Evolutionary conservation across 768 basidiomycete species (phyloP).

Genomic region (Hygrophorus pudorinus): DNA sequence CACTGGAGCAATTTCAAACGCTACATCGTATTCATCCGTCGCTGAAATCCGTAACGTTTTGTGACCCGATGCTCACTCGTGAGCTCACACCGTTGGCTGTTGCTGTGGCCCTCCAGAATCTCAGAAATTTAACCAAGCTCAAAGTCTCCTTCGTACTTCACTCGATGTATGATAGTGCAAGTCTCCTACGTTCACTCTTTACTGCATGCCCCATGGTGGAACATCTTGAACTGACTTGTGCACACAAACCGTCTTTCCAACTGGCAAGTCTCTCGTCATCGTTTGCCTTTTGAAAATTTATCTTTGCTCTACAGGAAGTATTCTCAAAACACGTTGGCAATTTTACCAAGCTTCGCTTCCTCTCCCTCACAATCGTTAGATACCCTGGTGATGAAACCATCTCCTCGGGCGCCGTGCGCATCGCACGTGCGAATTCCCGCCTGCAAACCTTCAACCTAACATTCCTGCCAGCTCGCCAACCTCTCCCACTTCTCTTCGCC

Average conservation of each 20-base stretch:
- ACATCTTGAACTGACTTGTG: conserved; percentile 56
- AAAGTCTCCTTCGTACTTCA: conserved; percentile 61
- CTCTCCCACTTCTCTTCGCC: conserved; percentile 38
- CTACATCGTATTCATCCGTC: conserved; percentile 39
- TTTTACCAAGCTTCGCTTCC: conserved; percentile 52
- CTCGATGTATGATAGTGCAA: conserved; percentile 65
- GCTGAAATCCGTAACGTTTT: conserved; percentile 49
- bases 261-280: conserved; percentile 33
- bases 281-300: background rate
- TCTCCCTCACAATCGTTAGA: conserved; percentile 56
- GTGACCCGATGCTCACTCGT: conserved; percentile 57
- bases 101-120: conserved; percentile 45
- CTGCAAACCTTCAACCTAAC: conserved; percentile 54
- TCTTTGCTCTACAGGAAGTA: conserved; percentile 31
- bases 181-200: conserved; percentile 56
- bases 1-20: conserved; percentile 56
- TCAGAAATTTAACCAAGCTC: conserved; percentile 47
- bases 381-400: conserved; percentile 57
- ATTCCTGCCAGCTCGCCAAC: conserved; percentile 47
- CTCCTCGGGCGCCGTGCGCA: conserved; percentile 44
- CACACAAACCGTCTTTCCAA: conserved; percentile 62
- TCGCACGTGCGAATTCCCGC: conserved; percentile 59
- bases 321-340: conserved; percentile 54
- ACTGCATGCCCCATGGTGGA: conserved; percentile 54
- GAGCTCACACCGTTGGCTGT: conserved; percentile 58